Evolutionary conservation across 2,329 filamentous ascomycete genomes (phyloP), one percentile per base, ranked within the genome.

Genomic region (Fusarium sp.): DNA sequence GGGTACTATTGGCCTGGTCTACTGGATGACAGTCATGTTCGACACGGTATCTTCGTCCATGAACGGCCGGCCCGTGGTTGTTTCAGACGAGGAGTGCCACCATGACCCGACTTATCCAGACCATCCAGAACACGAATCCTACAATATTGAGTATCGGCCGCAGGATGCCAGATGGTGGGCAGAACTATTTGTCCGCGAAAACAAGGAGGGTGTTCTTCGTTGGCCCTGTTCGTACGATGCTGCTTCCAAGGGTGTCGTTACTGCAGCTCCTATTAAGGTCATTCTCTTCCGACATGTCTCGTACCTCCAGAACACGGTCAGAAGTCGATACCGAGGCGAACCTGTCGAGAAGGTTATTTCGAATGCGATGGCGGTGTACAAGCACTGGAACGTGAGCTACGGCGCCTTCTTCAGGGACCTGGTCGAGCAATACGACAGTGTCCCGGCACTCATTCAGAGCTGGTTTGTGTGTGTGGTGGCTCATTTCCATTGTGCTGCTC

Each of bases 1-100:
- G 24, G 79, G 84, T 28, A 90, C 89, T 0, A 82, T 90, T 34
- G 84, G 87, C n/a, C 79, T 90, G 17, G 78, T 90, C 20, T 90
- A 88, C 76, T 91, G 89, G 89, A 81, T 91, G 48, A 87, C 86
- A 1, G 82, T 89, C 54, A 90, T 90, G 88, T 88, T 89, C 47
- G 88, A 90, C 76, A 90, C 88, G 0, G 79, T 90, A 22, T 89
- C 87, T 2, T 85, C 89, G 2, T 87, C 87, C 5, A 88, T 90
- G 82, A 84, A 87, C 61, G 72, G 79, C 36, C 70, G 79, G 24
- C 77, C 79, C 4, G 78, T 84, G 6, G 81, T 82, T 3, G 79
- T 85, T 11, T 78, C 80, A 1, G 83, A 84, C 38, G 82, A 85
- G 45, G 82, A 84, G 67, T 83, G 83, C 59, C 80, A 83, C 54